Percentiles rank a stretch among this genome's conserved stretches.
These are phyloP conservation scores for Entoloma clypeatum DNA, from an alignment of 1,284 basidiomycete species.

Conservation along the genomic window DNA sequence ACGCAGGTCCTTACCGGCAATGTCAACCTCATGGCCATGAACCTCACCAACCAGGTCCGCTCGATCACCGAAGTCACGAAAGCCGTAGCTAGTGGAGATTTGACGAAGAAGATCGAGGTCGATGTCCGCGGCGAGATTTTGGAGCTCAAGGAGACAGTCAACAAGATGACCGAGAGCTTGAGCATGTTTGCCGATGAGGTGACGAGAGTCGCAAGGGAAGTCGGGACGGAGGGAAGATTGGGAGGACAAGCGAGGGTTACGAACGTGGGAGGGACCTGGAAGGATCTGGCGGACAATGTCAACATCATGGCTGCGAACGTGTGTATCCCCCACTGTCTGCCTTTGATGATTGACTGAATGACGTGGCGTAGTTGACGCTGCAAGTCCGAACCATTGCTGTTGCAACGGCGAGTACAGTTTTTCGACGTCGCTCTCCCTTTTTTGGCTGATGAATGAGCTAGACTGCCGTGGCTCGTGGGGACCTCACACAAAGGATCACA, in stretches of 20 bases:
- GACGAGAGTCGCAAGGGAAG: slow-evolving; percentile 82
- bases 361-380: slow-evolving; percentile 85
- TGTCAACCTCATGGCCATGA: too few species aligned
- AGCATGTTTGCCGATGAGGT: slow-evolving; percentile 87
- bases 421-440: background rate
- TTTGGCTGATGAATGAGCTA: too few species aligned
- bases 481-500: slow-evolving; percentile 89
- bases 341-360: slow-evolving; percentile 46
- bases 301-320: slow-evolving; percentile 87
- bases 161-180: slow-evolving; percentile 86
- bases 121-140: too few species aligned
- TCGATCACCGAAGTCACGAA: slow-evolving; percentile 85
- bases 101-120: too few species aligned
- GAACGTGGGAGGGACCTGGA: too few species aligned
- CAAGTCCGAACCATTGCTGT: slow-evolving; percentile 95
- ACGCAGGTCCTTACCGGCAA: slow-evolving; percentile 63
- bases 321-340: slow-evolving; percentile 26
- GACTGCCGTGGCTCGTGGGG: slow-evolving; percentile 91
- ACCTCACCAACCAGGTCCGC: too few species aligned
- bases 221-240: too few species aligned
- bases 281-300: too few species aligned
- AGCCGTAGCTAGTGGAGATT: slow-evolving; percentile 88
- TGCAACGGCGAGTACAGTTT: slow-evolving; percentile 59
- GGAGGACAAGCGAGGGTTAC: too few species aligned
- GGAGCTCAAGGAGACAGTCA: slow-evolving; percentile 86